phyloP scores from a whole-genome alignment of 805 yeast species.

The Suhomyces sp. region DNA sequence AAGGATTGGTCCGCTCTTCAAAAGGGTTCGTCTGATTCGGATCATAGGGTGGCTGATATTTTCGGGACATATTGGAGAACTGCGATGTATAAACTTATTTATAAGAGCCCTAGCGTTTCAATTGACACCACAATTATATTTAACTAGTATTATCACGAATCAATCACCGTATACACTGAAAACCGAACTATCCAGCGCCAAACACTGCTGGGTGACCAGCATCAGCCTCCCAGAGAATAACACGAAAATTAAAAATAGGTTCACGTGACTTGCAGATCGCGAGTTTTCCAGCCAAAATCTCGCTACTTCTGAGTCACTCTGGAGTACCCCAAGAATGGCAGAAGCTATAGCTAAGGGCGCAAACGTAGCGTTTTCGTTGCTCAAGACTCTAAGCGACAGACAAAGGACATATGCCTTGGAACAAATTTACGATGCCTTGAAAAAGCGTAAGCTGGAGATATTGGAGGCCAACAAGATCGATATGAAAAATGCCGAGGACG shows the following conservation, averaged over 20 bases:
- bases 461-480: conserved; percentile 73
- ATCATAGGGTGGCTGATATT: not conserved
- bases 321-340: conserved; percentile 42
- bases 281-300: not conserved
- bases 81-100: not conserved
- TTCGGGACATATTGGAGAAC: not conserved
- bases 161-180: not conserved
- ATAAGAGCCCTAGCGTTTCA: not conserved
- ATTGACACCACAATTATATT: not conserved
- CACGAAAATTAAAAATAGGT: not conserved
- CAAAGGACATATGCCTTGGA: conserved; percentile 71
- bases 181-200: not conserved
- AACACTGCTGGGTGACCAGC: not conserved
- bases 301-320: not conserved
- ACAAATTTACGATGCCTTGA: conserved; percentile 68
- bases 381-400: conserved; percentile 73
- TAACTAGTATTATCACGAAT: not conserved
- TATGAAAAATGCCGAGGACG: conserved; percentile 62
- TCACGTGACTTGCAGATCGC: not conserved
- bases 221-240: not conserved
- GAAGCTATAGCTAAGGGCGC: conserved; percentile 79
- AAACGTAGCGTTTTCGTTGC: conserved; percentile 73
- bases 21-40: not conserved
- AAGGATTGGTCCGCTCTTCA: conserved; percentile 2
- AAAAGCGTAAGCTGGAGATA: conserved; percentile 56